phyloP scores from a whole-genome alignment of 768 basidiomycete genomes.

The Lactifluus subvellereus region DNA sequence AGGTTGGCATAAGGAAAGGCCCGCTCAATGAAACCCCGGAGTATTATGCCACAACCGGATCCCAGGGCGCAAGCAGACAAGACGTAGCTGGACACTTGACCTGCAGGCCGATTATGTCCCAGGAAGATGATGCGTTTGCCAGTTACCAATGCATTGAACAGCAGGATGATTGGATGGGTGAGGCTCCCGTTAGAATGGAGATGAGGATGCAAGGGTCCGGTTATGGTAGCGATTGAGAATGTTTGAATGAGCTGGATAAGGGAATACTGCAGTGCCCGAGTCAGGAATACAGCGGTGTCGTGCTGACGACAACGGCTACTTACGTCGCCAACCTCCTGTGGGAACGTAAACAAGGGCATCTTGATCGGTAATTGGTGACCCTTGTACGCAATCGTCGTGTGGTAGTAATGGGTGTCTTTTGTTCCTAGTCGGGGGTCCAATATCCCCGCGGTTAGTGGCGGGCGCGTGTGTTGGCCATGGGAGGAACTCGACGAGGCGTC shows the following conservation, averaged over 20 bases:
- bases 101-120: constrained; percentile 84
- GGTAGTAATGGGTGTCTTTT: constrained; percentile 93
- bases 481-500: constrained; percentile 74
- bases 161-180: constrained; percentile 90
- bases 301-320: constrained; percentile 30
- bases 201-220: constrained; percentile 83
- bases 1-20: constrained; percentile 96
- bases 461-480: constrained; percentile 33
- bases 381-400: constrained; percentile 79
- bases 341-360: constrained; percentile 82
- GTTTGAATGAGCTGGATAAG: constrained; percentile 84
- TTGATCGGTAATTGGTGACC: constrained; percentile 83
- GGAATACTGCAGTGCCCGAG: constrained; percentile 60
- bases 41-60: constrained; percentile 78
- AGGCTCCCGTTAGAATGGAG: constrained; percentile 85
- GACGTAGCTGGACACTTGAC: constrained; percentile 86
- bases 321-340: constrained; percentile 96
- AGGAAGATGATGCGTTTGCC: constrained; percentile 96
- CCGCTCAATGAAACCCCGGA: constrained; percentile 84
- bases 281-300: not conserved
- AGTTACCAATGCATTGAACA: constrained; percentile 94
- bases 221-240: constrained; percentile 61
- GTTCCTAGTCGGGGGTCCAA: constrained; percentile 42
- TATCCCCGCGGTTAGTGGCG: constrained; percentile 34
- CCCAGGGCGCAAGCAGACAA: constrained; percentile 91